A percentile compares a stretch with the other conserved stretches of the same genome.
These are phyloP conservation scores for Zygnema cylindricum DNA, from an alignment of 139 green algal species.

Conservation along the genomic window DNA sequence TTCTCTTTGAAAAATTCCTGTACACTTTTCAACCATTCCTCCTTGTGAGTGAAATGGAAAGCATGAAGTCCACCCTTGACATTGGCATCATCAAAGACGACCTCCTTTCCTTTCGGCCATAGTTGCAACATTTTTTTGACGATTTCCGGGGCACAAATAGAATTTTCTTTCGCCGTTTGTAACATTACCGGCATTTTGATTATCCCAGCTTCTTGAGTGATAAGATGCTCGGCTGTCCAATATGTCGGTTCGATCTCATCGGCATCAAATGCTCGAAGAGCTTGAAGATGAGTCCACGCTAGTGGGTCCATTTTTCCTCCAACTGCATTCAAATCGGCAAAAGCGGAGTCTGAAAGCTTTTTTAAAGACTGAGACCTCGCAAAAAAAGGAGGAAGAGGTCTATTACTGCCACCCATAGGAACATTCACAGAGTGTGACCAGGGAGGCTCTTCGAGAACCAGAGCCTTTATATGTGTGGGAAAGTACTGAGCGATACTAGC, in stretches of 20 bases:
- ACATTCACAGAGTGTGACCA: background rate
- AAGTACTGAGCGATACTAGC: background rate
- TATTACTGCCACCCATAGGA: background rate
- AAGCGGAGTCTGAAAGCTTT: background rate
- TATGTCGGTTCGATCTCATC: background rate
- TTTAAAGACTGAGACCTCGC: background rate
- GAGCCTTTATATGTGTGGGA: background rate
- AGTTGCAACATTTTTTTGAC: background rate
- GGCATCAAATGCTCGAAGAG: background rate
- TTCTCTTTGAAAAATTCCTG: background rate
- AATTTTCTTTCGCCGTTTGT: background rate
- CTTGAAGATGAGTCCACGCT: background rate
- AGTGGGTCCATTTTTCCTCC: background rate
- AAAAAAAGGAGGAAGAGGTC: background rate
- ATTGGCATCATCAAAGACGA: background rate
- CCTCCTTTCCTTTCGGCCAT: background rate
- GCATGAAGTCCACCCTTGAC: background rate
- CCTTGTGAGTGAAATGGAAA: background rate
- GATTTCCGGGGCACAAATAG: background rate
- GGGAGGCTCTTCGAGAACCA: background rate
- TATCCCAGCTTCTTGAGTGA: background rate
- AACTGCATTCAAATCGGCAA: background rate
- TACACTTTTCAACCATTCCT: background rate
- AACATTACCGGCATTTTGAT: background rate
- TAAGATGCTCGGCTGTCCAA: background rate